These are phyloP conservation scores for Vigna angularis DNA, from an alignment of 306 rosid species.

Conservation along the genomic window DNA sequence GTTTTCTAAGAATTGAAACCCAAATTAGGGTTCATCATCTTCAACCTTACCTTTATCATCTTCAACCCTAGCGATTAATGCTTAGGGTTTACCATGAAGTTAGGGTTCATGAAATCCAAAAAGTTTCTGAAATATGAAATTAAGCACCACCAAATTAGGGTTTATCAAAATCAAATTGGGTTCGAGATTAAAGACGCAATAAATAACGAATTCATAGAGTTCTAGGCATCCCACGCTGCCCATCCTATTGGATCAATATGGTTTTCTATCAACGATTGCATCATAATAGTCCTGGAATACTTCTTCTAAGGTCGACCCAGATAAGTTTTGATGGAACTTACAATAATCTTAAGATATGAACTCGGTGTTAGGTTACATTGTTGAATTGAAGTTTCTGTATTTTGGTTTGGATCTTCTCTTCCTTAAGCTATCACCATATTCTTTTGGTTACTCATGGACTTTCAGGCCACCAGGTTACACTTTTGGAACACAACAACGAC, in stretches of 20 bases:
- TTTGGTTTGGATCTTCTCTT: conserved; percentile 60
- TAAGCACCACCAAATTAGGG: no score
- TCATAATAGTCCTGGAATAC: conserved; percentile 61
- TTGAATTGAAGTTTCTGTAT: conserved; percentile 66
- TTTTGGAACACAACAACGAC: conserved; percentile 54
- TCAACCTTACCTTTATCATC: no score
- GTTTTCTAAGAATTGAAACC: no score
- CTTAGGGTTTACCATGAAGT: no score
- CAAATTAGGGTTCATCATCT: no score
- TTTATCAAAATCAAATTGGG: no score
- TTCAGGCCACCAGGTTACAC: conserved; percentile 57
- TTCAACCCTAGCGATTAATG: no score
- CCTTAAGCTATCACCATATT: conserved; percentile 79
- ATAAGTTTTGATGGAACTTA: conserved; percentile 47
- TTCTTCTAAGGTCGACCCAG: conserved; percentile 76
- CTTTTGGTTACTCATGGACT: conserved; percentile 56
- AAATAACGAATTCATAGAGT: no score
- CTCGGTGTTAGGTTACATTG: conserved; percentile 55
- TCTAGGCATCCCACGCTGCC: conserved; percentile 47
- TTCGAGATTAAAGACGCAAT: no score
- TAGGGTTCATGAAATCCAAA: no score
- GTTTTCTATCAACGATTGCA: conserved; percentile 58
- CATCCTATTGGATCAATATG: conserved; percentile 63
- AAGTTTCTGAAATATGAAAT: no score
- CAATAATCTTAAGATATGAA: conserved; percentile 51